These are phyloP conservation scores for Elongisporangium anandrum DNA, from an alignment of 352 stramenopile species.

Conservation along the genomic window DNA sequence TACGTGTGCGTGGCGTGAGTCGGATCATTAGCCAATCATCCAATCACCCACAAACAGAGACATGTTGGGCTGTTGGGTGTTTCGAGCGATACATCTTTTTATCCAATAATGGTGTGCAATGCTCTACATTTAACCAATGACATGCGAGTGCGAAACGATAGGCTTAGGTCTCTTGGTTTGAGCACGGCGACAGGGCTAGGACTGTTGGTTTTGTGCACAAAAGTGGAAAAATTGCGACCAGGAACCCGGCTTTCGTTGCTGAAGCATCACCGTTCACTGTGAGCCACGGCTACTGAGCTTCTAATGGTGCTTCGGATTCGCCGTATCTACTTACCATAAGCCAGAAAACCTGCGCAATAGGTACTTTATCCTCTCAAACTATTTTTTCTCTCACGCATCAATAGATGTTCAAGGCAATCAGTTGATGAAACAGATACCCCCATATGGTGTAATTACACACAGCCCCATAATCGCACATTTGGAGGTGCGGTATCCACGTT, in stretches of 20 bases:
- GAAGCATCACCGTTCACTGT: too few relatives aligned
- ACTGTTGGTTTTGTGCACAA: not conserved
- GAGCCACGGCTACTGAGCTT: too few relatives aligned
- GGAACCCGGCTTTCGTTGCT: not conserved
- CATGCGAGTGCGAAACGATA: not conserved
- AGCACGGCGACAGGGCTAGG: not conserved
- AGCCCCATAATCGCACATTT: too few relatives aligned
- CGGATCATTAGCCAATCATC: not conserved
- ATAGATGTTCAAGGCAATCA: not conserved
- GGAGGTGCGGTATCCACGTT: not conserved
- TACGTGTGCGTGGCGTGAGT: not conserved
- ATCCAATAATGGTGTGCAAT: not conserved
- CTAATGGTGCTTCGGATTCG: too few relatives aligned
- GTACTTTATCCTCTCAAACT: not conserved
- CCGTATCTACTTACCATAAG: too few relatives aligned
- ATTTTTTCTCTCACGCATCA: not conserved
- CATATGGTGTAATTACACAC: too few relatives aligned
- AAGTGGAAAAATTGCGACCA: not conserved
- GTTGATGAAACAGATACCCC: not conserved
- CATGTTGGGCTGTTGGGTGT: not conserved
- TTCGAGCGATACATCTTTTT: conserved; percentile 1
- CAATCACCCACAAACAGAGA: not conserved
- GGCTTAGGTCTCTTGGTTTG: not conserved
- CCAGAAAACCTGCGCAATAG: too few relatives aligned
- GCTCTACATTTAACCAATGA: not conserved